Conservation (phyloP, 2,329 filamentous ascomycete species). For the Colletotrichum chlorophyti region DNA sequence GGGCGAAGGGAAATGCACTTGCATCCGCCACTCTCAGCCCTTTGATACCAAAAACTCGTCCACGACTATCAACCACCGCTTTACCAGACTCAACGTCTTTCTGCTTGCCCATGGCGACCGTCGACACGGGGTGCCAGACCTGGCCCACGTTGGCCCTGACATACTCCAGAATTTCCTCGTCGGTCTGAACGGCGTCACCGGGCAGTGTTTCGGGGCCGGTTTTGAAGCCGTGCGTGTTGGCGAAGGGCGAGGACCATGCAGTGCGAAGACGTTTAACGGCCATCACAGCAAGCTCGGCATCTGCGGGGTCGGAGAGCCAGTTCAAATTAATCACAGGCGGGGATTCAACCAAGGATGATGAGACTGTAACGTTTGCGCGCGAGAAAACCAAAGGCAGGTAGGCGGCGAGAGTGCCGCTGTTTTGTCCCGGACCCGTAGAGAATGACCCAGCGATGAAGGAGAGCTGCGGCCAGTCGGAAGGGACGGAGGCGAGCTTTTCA, state of each 20-base stretch:
- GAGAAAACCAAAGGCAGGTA: constrained; percentile 40
- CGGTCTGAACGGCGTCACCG: constrained; percentile 43
- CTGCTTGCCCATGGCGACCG: constrained; percentile 60
- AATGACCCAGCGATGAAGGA: constrained; percentile 12
- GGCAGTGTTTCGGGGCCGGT: constrained; percentile 45
- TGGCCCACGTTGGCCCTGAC: constrained; percentile 48
- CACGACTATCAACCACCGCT: constrained; percentile 57
- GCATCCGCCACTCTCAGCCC: constrained; percentile 33
- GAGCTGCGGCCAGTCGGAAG: constrained; percentile 21
- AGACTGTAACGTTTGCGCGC: constrained; percentile 51
- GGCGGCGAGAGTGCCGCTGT: constrained; percentile 40
- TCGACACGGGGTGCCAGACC: constrained; percentile 59
- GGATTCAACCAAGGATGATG: constrained; percentile 39
- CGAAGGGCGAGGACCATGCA: constrained; percentile 36
- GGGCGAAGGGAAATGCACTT: constrained; percentile 35
- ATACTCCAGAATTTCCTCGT: constrained; percentile 48
- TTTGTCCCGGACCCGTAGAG: neutral
- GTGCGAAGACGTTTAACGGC: constrained; percentile 49
- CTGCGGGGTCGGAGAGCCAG: constrained; percentile 50
- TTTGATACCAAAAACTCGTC: constrained; percentile 29
- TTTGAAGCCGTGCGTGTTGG: constrained; percentile 36
- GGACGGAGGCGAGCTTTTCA: neutral
- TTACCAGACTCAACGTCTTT: constrained; percentile 48
- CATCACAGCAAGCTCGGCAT: constrained; percentile 51
- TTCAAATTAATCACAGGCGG: constrained; percentile 52